Conservation (phyloP, 163 green algal species). For the Scenedesmus sp. region DNA sequence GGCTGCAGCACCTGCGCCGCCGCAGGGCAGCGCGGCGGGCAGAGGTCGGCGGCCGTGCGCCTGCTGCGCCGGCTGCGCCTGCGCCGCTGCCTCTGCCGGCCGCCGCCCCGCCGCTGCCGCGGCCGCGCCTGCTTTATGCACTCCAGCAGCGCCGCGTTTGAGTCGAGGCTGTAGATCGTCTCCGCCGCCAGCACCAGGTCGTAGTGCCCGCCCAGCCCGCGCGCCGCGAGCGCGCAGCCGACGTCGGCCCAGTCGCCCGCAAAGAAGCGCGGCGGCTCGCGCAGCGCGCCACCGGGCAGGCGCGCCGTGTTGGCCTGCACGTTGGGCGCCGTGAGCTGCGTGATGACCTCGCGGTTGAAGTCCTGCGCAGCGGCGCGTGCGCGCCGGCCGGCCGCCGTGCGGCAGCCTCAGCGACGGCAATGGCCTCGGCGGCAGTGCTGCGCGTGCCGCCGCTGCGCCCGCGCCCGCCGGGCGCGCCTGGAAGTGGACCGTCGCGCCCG, state of each 20-base stretch:
- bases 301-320: constrained; percentile 71
- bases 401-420: neutral
- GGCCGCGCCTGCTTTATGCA: constrained; percentile 76
- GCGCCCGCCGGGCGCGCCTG: constrained; percentile 60
- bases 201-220: constrained; percentile 66
- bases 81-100: too few species aligned
- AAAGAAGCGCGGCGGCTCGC: constrained; percentile 13
- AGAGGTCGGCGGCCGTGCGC: too few species aligned
- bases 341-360: constrained; percentile 86
- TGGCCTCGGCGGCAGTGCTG: neutral
- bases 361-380: too few species aligned
- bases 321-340: constrained; percentile 77
- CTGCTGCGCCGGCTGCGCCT: too few species aligned
- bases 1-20: constrained; percentile 71
- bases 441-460: too few species aligned
- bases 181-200: constrained; percentile 82
- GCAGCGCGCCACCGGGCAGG: constrained; percentile 23
- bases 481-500: constrained; percentile 83
- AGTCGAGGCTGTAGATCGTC: constrained; percentile 82
- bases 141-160: constrained; percentile 65
- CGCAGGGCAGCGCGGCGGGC: neutral
- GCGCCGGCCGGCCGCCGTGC: too few species aligned
- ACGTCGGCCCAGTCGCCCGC: constrained; percentile 57
- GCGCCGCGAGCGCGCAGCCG: constrained; percentile 47
- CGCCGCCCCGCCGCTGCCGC: neutral